Percentiles rank a stretch among this genome's conserved stretches.
Conservation (phyloP, 768 basidiomycete species). For the Mycena kentingensis region DNA sequence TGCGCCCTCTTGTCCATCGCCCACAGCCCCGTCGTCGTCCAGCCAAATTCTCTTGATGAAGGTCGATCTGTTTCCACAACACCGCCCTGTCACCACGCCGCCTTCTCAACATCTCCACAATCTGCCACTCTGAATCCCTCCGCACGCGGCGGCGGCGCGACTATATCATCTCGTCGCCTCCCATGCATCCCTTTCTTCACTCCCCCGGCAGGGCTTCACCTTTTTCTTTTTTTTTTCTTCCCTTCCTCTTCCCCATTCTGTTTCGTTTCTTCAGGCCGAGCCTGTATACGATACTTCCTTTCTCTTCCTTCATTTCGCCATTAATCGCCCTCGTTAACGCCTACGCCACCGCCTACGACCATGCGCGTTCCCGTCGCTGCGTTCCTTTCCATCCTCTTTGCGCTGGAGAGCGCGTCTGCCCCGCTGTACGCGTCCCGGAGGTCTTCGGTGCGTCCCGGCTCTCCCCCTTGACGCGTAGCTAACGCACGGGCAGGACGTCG, state of each 20-base stretch:
- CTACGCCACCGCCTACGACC: neutral
- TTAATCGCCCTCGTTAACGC: neutral
- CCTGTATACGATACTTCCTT: too few species aligned
- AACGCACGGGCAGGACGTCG: neutral
- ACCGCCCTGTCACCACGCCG: too few species aligned
- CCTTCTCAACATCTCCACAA: too few species aligned
- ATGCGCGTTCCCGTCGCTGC: neutral
- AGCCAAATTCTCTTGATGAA: too few species aligned
- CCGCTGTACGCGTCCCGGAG: neutral
- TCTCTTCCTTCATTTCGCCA: neutral
- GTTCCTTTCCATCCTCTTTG: neutral
- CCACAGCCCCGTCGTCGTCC: too few species aligned
- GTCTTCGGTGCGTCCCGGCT: too few species aligned
- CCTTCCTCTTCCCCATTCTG: too few species aligned
- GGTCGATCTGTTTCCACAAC: too few species aligned
- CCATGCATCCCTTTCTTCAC: neutral
- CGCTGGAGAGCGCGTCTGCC: neutral
- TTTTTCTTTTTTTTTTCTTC: neutral
- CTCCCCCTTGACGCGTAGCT: neutral
- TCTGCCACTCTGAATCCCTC: neutral
- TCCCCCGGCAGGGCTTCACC: neutral
- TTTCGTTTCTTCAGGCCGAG: neutral
- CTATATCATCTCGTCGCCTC: neutral
- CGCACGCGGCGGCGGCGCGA: neutral
- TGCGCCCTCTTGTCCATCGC: too few species aligned